phyloP scores from a whole-genome alignment of 202 grass and related monocot genomes.

The Zizania palustris region DNA sequence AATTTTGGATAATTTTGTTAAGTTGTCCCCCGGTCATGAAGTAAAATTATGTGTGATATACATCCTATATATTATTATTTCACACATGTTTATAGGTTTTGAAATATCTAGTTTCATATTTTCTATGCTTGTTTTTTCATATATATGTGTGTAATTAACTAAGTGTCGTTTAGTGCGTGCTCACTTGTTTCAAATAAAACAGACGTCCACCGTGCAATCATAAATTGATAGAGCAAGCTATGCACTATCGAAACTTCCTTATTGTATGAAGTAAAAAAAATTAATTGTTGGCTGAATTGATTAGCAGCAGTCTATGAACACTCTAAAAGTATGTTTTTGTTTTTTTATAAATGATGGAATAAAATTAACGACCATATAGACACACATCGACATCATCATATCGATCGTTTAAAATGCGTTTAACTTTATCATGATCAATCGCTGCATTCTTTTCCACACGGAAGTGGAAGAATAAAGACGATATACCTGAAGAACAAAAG shows the following conservation, averaged over 20 bases:
- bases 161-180: background rate
- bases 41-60: too few species aligned
- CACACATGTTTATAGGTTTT: too few species aligned
- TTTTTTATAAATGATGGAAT: background rate
- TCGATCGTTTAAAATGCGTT: slow-evolving; percentile 37
- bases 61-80: too few species aligned
- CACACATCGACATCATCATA: slow-evolving; percentile 34
- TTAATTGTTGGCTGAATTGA: background rate
- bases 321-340: background rate
- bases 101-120: too few species aligned
- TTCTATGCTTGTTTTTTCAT: too few species aligned
- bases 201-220: background rate
- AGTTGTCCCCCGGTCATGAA: too few species aligned
- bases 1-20: too few species aligned
- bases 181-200: background rate
- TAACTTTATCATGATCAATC: slow-evolving; percentile 37
- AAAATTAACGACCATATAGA: background rate
- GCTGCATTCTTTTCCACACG: slow-evolving; percentile 19
- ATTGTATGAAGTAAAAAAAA: background rate
- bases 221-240: background rate
- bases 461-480: slow-evolving; percentile 59
- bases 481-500: slow-evolving; percentile 44
- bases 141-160: too few species aligned
- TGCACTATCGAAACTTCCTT: too few species aligned
- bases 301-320: background rate